Percentiles rank a stretch among this genome's conserved stretches.
Evolutionary conservation across 2,329 filamentous ascomycete genomes (phyloP).

Genomic region (Microcyclospora pomicola): DNA sequence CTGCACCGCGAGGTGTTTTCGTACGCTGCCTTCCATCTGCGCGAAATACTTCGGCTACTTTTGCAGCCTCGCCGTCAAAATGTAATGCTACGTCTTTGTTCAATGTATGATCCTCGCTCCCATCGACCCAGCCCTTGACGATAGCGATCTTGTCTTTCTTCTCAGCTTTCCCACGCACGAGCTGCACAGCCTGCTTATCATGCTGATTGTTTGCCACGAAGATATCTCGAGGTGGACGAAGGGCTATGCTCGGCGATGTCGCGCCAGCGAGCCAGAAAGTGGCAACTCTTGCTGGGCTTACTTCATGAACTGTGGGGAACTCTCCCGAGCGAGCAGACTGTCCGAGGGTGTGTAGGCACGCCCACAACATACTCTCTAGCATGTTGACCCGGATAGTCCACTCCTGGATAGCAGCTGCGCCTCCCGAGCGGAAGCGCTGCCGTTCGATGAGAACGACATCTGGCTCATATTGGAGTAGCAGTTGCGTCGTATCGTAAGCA

Average conservation of each 20-base stretch:
- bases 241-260: not conserved
- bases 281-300: conserved; percentile 42
- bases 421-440: conserved; percentile 51
- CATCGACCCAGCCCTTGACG: conserved; percentile 39
- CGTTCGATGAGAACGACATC: conserved; percentile 58
- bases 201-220: conserved; percentile 1
- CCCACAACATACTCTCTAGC: conserved; percentile 70
- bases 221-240: conserved; percentile 4
- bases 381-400: conserved; percentile 76
- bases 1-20: conserved; percentile 8
- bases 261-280: conserved; percentile 38
- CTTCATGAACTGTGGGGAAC: conserved; percentile 30
- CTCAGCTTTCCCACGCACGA: conserved; percentile 21
- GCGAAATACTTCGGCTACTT: conserved; percentile 24
- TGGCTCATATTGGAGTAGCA: conserved; percentile 42
- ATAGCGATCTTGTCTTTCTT: conserved; percentile 53
- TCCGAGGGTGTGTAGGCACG: conserved; percentile 46
- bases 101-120: conserved; percentile 5
- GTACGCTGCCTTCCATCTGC: conserved; percentile 7
- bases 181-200: conserved; percentile 3
- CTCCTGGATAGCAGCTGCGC: conserved; percentile 53
- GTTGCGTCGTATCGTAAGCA: conserved; percentile 41
- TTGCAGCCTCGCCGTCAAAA: conserved; percentile 24
- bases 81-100: conserved; percentile 6
- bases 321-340: conserved; percentile 22